A percentile compares a stretch with the other conserved stretches of the same genome.
These are phyloP conservation scores for Hippophae rhamnoides DNA, from an alignment of 306 rosid species.

Conservation along the genomic window DNA sequence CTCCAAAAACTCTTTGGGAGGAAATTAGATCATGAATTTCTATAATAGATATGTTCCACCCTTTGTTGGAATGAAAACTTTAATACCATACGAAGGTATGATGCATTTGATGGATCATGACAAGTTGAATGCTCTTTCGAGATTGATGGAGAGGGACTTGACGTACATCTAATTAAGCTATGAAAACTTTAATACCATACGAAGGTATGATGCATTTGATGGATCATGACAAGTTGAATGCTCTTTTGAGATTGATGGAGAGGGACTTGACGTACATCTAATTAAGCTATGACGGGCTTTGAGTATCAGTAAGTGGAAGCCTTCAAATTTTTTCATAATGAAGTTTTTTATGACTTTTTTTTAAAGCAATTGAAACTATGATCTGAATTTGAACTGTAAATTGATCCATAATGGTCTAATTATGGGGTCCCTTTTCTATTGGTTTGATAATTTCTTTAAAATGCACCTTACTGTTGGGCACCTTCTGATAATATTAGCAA, in stretches of 20 bases:
- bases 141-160: conserved; percentile 70
- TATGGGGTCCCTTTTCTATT: too few relatives aligned
- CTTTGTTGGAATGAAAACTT: too few relatives aligned
- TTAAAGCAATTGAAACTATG: too few relatives aligned
- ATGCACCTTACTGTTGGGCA: too few relatives aligned
- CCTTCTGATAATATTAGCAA: too few relatives aligned
- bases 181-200: too few relatives aligned
- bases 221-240: conserved; percentile 85
- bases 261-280: conserved; percentile 80
- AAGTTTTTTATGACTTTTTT: not conserved
- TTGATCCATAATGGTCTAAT: too few relatives aligned
- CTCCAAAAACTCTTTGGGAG: too few relatives aligned
- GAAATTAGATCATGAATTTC: too few relatives aligned
- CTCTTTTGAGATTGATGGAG: conserved; percentile 53
- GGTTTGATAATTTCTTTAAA: too few relatives aligned
- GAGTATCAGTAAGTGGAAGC: conserved; percentile 46
- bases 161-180: conserved; percentile 59
- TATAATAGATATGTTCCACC: too few relatives aligned
- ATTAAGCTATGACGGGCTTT: conserved; percentile 84
- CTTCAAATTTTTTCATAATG: not conserved
- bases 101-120: conserved; percentile 73
- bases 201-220: conserved; percentile 95
- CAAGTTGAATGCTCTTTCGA: conserved; percentile 50
- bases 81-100: conserved; percentile 30
- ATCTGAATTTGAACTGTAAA: too few relatives aligned